These are phyloP conservation scores for Xylaria sp. DNA, from an alignment of 495 filamentous ascomycete species.

Conservation along the genomic window DNA sequence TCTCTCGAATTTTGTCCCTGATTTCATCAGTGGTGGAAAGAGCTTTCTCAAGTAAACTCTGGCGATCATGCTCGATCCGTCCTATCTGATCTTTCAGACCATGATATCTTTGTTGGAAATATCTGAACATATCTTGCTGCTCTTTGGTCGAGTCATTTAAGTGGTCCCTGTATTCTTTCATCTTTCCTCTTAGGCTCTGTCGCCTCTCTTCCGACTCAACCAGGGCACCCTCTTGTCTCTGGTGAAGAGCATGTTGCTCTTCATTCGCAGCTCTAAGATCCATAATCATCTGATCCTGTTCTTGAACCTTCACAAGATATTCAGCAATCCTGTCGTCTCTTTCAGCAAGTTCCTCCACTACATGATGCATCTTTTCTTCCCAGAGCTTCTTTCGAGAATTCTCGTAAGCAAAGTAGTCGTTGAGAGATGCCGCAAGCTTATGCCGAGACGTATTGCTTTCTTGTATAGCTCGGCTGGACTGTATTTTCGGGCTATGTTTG, in stretches of 20 bases:
- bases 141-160: slow-evolving; percentile 49
- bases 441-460: slow-evolving; percentile 26
- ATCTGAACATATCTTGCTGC: slow-evolving; percentile 46
- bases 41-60: slow-evolving; percentile 34
- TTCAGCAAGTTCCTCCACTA: slow-evolving; percentile 34
- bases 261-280: slow-evolving; percentile 33
- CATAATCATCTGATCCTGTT: slow-evolving; percentile 34
- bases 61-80: slow-evolving; percentile 30
- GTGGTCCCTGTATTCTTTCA: slow-evolving; percentile 37
- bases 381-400: slow-evolving; percentile 32
- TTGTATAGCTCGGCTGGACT: slow-evolving; percentile 24
- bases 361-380: slow-evolving; percentile 33
- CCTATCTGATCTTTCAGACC: slow-evolving; percentile 37
- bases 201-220: slow-evolving; percentile 28
- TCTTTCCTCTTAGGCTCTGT: slow-evolving; percentile 40
- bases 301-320: slow-evolving; percentile 31
- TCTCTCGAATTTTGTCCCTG: slow-evolving; percentile 43
- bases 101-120: slow-evolving; percentile 39
- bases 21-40: slow-evolving; percentile 40
- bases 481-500: not conserved
- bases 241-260: slow-evolving; percentile 32
- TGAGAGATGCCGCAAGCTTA: slow-evolving; percentile 34
- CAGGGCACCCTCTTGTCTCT: slow-evolving; percentile 36
- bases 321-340: slow-evolving; percentile 34
- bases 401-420: slow-evolving; percentile 33